Base-by-base conservation (phyloP, 1,284 basidiomycete species). In the Ceratobasidium theobromae region DNA sequence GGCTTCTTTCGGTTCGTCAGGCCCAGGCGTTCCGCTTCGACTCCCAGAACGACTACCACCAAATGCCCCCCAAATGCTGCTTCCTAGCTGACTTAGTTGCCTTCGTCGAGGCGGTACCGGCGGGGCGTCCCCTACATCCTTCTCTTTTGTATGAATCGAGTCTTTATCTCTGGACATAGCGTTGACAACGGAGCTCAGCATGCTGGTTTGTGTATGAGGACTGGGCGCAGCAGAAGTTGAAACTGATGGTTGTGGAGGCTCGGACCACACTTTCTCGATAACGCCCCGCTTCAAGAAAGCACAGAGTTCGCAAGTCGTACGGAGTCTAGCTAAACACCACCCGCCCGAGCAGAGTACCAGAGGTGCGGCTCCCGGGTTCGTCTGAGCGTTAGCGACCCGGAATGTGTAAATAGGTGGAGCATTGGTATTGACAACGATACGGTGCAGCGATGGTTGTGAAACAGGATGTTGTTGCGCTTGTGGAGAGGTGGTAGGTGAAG, bases 261-360 rank as follows among this genome's bases (percentile, higher is more conserved):
- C 93, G 67, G 92, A 85, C 89, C 95, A 93, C 1, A 97, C 79
- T 65, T 87, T 88, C 68, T 93, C 89, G 30, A 96, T 81, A 66
- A 97, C 80, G 16, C 88, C 85, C 0, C 84, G 86, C 30, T 93
- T 85, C 41, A 97, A 84, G 74, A 93, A 97, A 21, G 89, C 86
- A 93, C 95, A 97, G 25, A 97, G 79, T 9, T 89, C 89, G 75
- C 94, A 96, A 18, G 93, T 93, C n/a, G 88, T 83, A 11, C 94
- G 84, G 18, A 97, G 78, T 5, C 93, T 83, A 1, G 81, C 74
- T 9, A 94, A 79, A 73, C 91, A 94, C 85, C 91, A 94, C 12
- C 88, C 85, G 51, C 82, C 84, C 23, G 81, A 78, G 73, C 91
- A 92, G 8, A 95, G 78, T 1, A 91, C 87, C 75, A 94, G 91